Base-by-base conservation (phyloP, 2,329 filamentous ascomycete species). In the Emericellopsis cladophorae region DNA sequence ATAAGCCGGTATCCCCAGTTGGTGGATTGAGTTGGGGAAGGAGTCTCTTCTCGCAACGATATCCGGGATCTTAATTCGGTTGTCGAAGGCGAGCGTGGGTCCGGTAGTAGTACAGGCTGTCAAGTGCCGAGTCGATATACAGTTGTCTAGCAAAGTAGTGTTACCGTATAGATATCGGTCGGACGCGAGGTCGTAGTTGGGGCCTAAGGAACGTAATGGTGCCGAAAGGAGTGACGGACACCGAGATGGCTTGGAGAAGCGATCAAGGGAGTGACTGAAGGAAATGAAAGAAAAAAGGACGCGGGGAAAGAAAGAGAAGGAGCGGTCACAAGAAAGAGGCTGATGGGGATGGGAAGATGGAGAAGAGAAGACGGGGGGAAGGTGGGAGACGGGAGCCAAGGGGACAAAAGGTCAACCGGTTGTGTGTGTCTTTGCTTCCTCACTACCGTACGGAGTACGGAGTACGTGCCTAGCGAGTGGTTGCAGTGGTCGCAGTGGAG, bases 161-260 rank as follows among this genome's bases (percentile, higher is more conserved):
- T 29, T 9, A 29, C 8, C 26, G 26, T 32, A 14, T 10, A 35
- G 32, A 35, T 9, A 35, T 35, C 32, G 32, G 32, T 35, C 18
- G 32, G 32, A 35, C 32, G 32, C 32, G n/a, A 15, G 32, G 32
- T 35, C 32, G 32, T 7, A 15, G 18, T 24, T 10, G 21, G 15
- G 18, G 31, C 41, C 37, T 49, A 62, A 59, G 48, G 60, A 64
- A 60, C 60, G 65, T 56, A 64, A 66, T 61, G 57, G 58, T 57
- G 58, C 61, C 60, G 66, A 58, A 72, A 69, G 54, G 68, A 71
- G 65, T 71, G 68, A 66, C 65, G 67, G 66, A 63, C 54, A 58
- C 60, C 61, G 53, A 58, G 23, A 29, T 36, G 29, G 34, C 24
- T 43, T 35, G 33, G 34, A 31, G 26, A 32, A 51, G 52, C 51